phyloP scores from a whole-genome alignment of 2,329 filamentous ascomycete genomes.

The Colletotrichum destructivum region DNA sequence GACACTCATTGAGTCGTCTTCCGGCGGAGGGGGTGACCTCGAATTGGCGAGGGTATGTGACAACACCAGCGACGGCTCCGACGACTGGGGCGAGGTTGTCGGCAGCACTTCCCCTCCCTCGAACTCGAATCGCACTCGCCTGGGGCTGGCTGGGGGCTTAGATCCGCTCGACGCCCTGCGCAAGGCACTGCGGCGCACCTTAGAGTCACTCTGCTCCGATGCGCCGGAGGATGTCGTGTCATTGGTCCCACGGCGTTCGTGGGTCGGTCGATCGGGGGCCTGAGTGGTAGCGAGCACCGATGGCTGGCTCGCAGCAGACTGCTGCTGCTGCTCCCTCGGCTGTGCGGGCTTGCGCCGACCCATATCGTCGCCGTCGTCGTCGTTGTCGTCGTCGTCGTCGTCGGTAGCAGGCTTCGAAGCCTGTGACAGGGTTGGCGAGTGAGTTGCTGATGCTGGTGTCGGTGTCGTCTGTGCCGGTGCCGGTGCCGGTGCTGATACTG shows the following conservation, averaged over 20 bases:
- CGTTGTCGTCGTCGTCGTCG: slow-evolving; percentile 20
- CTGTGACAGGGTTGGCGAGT: slow-evolving; percentile 44
- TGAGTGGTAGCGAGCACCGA: slow-evolving; percentile 35
- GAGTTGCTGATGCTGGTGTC: slow-evolving; percentile 42
- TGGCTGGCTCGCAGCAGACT: slow-evolving; percentile 9
- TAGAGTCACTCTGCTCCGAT: slow-evolving; percentile 68
- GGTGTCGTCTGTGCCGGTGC: not conserved
- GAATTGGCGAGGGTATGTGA: slow-evolving; percentile 45
- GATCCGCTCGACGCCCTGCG: slow-evolving; percentile 68
- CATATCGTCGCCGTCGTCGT: slow-evolving; percentile 21
- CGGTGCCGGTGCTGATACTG: too few relatives aligned
- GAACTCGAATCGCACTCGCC: slow-evolving; percentile 75
- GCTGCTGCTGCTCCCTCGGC: not conserved
- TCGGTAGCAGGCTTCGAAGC: slow-evolving; percentile 38
- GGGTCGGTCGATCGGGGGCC: slow-evolving; percentile 50
- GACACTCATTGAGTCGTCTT: slow-evolving; percentile 48
- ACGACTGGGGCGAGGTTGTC: slow-evolving; percentile 67
- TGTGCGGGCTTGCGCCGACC: slow-evolving; percentile 27
- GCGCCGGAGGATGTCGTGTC: slow-evolving; percentile 65
- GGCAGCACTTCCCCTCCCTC: slow-evolving; percentile 73
- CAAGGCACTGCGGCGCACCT: slow-evolving; percentile 69
- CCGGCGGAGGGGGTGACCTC: slow-evolving; percentile 45
- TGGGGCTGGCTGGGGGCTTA: slow-evolving; percentile 67
- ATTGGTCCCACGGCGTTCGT: slow-evolving; percentile 60
- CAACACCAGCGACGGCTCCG: slow-evolving; percentile 52